Evolutionary conservation across 2,329 filamentous ascomycete genomes (phyloP).

Genomic region (Fusarium compactum): DNA sequence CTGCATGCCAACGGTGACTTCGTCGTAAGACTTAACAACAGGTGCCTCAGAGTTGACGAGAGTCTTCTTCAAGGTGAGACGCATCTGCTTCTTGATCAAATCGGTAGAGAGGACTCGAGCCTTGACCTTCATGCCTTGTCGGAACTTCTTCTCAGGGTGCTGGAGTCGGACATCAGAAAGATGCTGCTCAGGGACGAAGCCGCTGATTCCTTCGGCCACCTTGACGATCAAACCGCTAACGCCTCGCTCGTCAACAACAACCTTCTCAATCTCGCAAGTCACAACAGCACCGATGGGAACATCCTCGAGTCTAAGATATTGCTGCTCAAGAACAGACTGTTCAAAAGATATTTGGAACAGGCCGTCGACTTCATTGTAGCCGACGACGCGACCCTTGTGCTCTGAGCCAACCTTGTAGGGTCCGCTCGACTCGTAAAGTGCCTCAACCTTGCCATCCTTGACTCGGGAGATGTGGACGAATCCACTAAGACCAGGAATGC

Average conservation of each 20-base stretch:
- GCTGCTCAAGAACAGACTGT: constrained; percentile 83
- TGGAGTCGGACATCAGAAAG: constrained; percentile 88
- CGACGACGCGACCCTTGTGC: constrained; percentile 84
- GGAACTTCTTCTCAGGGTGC: constrained; percentile 96
- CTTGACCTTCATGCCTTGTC: constrained; percentile 85
- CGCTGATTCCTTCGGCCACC: constrained; percentile 86
- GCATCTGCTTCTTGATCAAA: constrained; percentile 79
- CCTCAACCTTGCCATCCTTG: constrained; percentile 89
- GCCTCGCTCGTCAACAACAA: constrained; percentile 82
- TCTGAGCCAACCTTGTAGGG: constrained; percentile 81
- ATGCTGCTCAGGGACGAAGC: constrained; percentile 89
- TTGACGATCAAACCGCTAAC: constrained; percentile 85
- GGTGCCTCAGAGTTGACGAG: constrained; percentile 88
- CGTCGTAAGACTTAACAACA: constrained; percentile 82
- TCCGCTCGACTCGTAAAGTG: constrained; percentile 80
- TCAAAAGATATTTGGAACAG: constrained; percentile 88
- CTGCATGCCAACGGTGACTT: constrained; percentile 79
- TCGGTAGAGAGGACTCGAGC: constrained; percentile 87
- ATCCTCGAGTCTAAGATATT: constrained; percentile 92
- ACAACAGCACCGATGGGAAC: constrained; percentile 84
- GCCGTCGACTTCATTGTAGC: constrained; percentile 89
- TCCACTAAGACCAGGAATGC: constrained; percentile 73
- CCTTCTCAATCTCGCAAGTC: constrained; percentile 85
- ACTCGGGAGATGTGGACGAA: constrained; percentile 96
- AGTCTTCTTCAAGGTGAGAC: constrained; percentile 93